Evolutionary conservation across 2,329 filamentous ascomycete genomes (phyloP).

Genomic region (Cercospora sp.): DNA sequence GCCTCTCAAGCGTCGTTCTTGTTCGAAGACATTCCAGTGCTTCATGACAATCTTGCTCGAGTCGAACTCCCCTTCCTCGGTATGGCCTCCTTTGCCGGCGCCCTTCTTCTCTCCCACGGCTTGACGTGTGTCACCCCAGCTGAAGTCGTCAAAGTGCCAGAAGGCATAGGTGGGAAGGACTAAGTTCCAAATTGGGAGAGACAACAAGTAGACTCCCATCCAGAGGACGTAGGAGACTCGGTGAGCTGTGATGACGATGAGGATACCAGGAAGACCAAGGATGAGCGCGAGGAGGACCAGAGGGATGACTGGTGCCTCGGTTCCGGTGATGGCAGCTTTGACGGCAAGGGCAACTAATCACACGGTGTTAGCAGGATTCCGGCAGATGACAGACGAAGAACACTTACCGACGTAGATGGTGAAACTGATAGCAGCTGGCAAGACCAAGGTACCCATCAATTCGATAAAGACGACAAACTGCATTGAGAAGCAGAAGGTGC

Average conservation of each 20-base stretch:
- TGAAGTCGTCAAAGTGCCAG: slow-evolving; percentile 99
- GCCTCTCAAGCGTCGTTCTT: slow-evolving; percentile 44
- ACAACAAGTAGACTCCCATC: slow-evolving; percentile 95
- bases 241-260: slow-evolving; percentile 92
- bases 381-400: neutral
- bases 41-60: slow-evolving; percentile 99
- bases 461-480: slow-evolving; percentile 98
- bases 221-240: slow-evolving; percentile 88
- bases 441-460: slow-evolving; percentile 86
- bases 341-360: slow-evolving; percentile 78
- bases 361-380: slow-evolving; percentile 32
- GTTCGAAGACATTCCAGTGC: slow-evolving; percentile 95
- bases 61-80: slow-evolving; percentile 93
- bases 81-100: slow-evolving; percentile 60
- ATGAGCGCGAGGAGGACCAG: slow-evolving; percentile 86
- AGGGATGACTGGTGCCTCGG: slow-evolving; percentile 76
- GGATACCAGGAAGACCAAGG: slow-evolving; percentile 84
- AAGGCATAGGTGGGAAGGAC: slow-evolving; percentile 90
- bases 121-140: slow-evolving; percentile 97
- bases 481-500: slow-evolving; percentile 99
- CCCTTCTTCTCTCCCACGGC: slow-evolving; percentile 88
- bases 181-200: slow-evolving; percentile 97
- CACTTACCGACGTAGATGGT: slow-evolving; percentile 90
- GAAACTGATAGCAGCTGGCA: slow-evolving; percentile 94
- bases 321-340: slow-evolving; percentile 58